Evolutionary conservation across 371 early-diverging fungal genomes (phyloP), one percentile per base, ranked within the genome.

Genomic region (Apophysomyces sp.): DNA sequence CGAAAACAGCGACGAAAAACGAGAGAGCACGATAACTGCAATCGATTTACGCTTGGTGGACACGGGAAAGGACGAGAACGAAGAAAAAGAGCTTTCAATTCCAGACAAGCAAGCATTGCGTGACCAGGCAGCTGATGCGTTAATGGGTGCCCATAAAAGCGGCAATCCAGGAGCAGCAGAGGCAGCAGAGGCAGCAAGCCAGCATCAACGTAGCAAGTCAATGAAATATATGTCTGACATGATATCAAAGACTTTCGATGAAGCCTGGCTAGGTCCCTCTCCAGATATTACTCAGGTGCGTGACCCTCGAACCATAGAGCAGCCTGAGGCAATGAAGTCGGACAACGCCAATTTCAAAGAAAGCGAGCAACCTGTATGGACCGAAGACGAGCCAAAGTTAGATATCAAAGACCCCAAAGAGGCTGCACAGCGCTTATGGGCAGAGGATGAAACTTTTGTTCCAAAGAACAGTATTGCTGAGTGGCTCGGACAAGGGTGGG

Each of bases 401-500:
- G 49, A 16, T 21, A 44, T 21, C 49, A 44, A 21, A 1, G 49
- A 69, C 3, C 74, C 78, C 13, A 70, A 69, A 36, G 68, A 63
- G 21, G 67, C 73, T 54, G 78, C 81, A 8, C 49, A 62, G 7
- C 60, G 66, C 13, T 60, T 77, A 18, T 81, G 81, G 81, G 31
- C 69, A 24, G 81, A 78, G 54, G 76, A 76, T 28, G 68, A 69
- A 9, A 56, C 60, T 0, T 74, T 81, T 66, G 71, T 72, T 4
- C 56, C 72, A 52, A 66, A 62, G 16, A 77, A 81, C 40, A 62
- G 64, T 18, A 76, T 78, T 31, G 78, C 81, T 32, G 81, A 81
- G 68, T 81, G 78, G 78, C 62, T 81, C n/a, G 81, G 81, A 40
- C 71, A 74, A 66, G 65, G 71, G 78, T 77, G 60, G 4, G 24